Base-by-base conservation (phyloP, 2,329 filamentous ascomycete species). In the Trichoderma breve region DNA sequence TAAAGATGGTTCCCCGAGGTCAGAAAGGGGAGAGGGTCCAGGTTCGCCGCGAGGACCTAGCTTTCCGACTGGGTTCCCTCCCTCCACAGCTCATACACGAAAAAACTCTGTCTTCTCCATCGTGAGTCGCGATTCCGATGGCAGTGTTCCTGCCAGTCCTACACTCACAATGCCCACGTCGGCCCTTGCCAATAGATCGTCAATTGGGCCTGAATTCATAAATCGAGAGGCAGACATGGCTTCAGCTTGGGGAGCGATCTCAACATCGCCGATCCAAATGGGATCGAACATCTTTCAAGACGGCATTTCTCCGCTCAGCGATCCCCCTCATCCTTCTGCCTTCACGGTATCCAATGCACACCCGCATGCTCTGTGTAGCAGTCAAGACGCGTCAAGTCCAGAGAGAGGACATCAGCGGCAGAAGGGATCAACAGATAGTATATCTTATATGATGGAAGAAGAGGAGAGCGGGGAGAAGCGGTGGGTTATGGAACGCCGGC, bases 401-500 rank as follows among this genome's bases (percentile, higher is more conserved):
- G 73, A 74, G 9, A 79, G 76, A 55, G 84, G 85, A n/a, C 87
- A 88, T 36, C 86, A 87, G 74, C 81, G 83, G 15, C 83, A 87
- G 74, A 86, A 84, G 74, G 83, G 86, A 64, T 91, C 88, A 60
- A 84, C 89, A 2, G 91, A 93, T 75, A 92, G 90, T 74, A 89
- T 94, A 39, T 91, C 90, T 7, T 94, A 94, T 79, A 86, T 86
- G 61, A 86, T 86, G 61, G 89, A 91, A 73, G 89, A 91, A 73
- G 89, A 91, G 76, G 88, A 90, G 3, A 85, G 85, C 9, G 87
- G 86, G 1, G 87, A 87, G 74, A 86, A 85, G 70, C 82, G 90
- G 60, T 93, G 91, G 92, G 87, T 93, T 8, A 82, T 93, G 75
- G 92, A 94, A 80, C 82, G 91, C 43, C 84, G 91, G 67, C 83